Evolutionary conservation across 768 basidiomycete species (phyloP).

Genomic region (Lentinula edodes): DNA sequence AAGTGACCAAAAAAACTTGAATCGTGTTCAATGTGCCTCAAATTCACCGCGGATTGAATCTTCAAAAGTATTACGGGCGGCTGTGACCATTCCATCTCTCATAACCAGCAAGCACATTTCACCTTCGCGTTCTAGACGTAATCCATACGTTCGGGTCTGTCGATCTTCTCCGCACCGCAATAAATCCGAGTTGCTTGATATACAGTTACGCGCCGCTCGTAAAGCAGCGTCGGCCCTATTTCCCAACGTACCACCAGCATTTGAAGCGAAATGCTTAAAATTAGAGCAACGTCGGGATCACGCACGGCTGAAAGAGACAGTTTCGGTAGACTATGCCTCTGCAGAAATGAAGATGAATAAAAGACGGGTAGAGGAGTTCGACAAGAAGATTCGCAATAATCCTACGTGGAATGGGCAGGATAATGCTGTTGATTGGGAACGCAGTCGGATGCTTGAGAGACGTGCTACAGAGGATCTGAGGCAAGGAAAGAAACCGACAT

Average conservation of each 20-base stretch:
- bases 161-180: not conserved
- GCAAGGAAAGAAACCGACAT: not conserved
- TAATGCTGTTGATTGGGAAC: not conserved
- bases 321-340: not conserved
- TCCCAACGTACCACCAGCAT: not conserved
- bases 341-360: not conserved
- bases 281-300: not conserved
- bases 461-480: constrained; percentile 1
- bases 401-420: not conserved
- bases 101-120: not conserved
- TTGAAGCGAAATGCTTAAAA: not conserved
- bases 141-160: not conserved
- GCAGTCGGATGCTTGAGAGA: not conserved
- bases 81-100: not conserved
- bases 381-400: not conserved
- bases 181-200: not conserved
- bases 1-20: not conserved
- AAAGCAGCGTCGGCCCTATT: not conserved
- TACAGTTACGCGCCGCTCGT: not conserved
- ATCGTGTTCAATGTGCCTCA: not conserved
- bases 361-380: not conserved
- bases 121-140: not conserved
- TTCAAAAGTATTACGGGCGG: not conserved
- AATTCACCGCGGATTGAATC: not conserved
- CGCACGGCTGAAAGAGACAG: not conserved